Conservation (phyloP, 345 rosid genomes). For the Citrus cavaleriei region DNA sequence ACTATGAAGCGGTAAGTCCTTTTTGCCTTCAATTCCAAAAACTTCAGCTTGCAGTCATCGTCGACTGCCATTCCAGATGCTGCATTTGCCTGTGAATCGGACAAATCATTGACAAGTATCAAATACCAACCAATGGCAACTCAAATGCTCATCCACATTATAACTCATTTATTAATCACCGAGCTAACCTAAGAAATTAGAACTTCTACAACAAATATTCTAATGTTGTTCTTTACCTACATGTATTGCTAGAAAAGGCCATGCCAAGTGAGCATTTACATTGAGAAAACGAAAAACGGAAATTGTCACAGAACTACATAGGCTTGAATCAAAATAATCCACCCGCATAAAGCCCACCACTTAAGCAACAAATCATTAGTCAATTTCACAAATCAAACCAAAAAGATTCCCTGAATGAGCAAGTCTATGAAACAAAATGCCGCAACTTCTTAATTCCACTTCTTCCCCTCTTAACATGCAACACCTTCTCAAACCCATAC, state of each 20-base stretch:
- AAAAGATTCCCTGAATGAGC: not conserved
- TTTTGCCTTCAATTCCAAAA: slow-evolving; percentile 60
- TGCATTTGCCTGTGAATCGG: slow-evolving; percentile 45
- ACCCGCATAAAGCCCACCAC: not conserved
- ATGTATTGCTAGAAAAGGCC: not conserved
- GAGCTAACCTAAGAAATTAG: not conserved
- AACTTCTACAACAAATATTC: not conserved
- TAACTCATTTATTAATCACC: not conserved
- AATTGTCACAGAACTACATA: not conserved
- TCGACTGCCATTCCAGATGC: slow-evolving; percentile 75
- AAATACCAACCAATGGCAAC: not conserved
- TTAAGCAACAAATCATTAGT: not conserved
- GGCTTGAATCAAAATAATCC: not conserved
- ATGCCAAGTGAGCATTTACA: not conserved
- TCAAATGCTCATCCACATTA: not conserved
- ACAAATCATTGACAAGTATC: not conserved
- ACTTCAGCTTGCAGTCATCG: slow-evolving; percentile 71
- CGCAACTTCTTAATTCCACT: not conserved
- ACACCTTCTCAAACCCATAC: not conserved
- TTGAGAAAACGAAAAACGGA: not conserved
- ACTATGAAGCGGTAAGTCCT: slow-evolving; percentile 62
- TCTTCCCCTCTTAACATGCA: not conserved
- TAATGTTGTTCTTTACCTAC: not conserved
- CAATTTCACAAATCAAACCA: not conserved
- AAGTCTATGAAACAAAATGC: not conserved